Conservation (phyloP, 495 filamentous ascomycete species). For the Hypoxylon intermedium region DNA sequence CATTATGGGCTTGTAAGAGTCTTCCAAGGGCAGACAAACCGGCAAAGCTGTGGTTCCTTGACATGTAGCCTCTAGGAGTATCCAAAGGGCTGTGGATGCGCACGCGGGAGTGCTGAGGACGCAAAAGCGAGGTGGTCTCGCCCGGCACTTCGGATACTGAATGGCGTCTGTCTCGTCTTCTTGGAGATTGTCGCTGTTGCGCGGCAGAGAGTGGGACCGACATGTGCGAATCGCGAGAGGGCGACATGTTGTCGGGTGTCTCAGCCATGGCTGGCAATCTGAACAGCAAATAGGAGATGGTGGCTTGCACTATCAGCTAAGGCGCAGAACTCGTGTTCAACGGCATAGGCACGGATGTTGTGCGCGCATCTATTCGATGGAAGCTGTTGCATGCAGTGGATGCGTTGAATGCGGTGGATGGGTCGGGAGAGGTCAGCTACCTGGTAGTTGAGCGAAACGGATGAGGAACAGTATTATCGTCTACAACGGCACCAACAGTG, state of each 20-base stretch:
- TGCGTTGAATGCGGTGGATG: too few relatives aligned
- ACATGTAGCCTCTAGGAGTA: slow-evolving; percentile 48
- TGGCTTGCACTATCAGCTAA: too few relatives aligned
- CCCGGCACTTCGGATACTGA: slow-evolving; percentile 50
- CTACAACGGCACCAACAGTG: too few relatives aligned
- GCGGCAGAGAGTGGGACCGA: slow-evolving; percentile 31
- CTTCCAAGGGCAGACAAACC: slow-evolving; percentile 44
- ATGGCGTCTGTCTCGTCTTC: slow-evolving; percentile 31
- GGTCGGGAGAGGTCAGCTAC: too few relatives aligned
- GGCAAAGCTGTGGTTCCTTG: slow-evolving; percentile 57
- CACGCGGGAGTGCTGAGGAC: slow-evolving; percentile 47
- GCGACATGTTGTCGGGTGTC: slow-evolving; percentile 7
- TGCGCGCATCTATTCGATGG: too few relatives aligned
- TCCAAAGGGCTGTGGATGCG: slow-evolving; percentile 51
- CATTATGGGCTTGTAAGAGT: too few relatives aligned
- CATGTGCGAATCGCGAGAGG: slow-evolving; percentile 17
- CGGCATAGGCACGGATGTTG: slow-evolving; percentile 17
- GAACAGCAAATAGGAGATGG: too few relatives aligned
- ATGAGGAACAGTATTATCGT: too few relatives aligned
- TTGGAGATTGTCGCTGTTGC: slow-evolving; percentile 21
- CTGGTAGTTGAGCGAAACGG: too few relatives aligned
- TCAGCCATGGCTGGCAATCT: slow-evolving; percentile 24
- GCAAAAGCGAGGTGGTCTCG: slow-evolving; percentile 57
- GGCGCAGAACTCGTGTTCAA: background rate
- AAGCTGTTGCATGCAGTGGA: too few relatives aligned